Percentiles rank a stretch among this genome's conserved stretches.
These are phyloP conservation scores for Ceratocystis cacaofunesta DNA, from an alignment of 2,329 filamentous ascomycete species.

Conservation along the genomic window DNA sequence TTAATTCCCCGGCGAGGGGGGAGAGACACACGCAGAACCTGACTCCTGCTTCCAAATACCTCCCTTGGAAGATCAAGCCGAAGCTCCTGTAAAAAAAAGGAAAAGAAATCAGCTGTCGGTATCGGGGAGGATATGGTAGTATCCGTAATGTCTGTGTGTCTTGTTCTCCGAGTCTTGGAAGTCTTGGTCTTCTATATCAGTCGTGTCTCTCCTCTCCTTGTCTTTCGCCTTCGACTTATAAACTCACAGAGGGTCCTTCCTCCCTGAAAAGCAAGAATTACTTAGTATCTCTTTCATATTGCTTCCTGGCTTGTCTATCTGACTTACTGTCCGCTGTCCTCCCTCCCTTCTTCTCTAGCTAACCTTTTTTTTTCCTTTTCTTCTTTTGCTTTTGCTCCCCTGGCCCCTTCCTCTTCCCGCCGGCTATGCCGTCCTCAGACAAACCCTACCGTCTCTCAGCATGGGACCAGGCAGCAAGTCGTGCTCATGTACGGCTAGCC, in stretches of 20 bases:
- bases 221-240: background rate
- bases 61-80: background rate
- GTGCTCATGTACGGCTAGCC: constrained; percentile 17
- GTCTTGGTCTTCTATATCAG: background rate
- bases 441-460: constrained; percentile 16
- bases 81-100: background rate
- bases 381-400: background rate
- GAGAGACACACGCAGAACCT: background rate
- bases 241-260: background rate
- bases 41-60: background rate
- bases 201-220: background rate
- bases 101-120: constrained; percentile 1
- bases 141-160: background rate
- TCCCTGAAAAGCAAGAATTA: background rate
- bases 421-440: background rate
- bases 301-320: background rate
- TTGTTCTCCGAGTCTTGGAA: background rate
- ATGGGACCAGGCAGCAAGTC: constrained; percentile 19
- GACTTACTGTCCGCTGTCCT: background rate
- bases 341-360: no score
- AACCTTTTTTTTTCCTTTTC: background rate
- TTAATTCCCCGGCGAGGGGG: background rate
- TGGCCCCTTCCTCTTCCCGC: background rate
- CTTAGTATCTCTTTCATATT: background rate
- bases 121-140: background rate